Base-by-base conservation (phyloP, 768 basidiomycete species). In the Pleurotus ostreatus region DNA sequence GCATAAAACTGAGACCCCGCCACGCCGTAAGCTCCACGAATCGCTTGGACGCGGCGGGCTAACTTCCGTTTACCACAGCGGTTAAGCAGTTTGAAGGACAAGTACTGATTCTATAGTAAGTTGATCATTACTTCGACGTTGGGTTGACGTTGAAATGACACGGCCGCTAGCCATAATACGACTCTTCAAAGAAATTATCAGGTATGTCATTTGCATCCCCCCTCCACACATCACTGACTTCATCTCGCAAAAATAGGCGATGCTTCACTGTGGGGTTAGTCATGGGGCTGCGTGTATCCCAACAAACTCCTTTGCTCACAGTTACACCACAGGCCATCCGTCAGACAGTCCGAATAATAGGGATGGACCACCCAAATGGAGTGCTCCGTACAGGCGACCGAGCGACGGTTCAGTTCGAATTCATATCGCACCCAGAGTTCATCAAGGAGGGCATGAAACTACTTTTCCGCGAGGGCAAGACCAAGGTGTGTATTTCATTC, bases 141-240 rank as follows among this genome's bases (percentile, higher is more conserved):
- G 8, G 3, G 30, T 34, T 34, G 30, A 34, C 8, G 30, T 11
- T 8, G 30, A 34, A 9, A 9, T 34, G 30, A 34, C 30, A 34
- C 30, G 30, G 30, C 30, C 59, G 55, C 51, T 58, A 92, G 89
- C 64, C 92, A 94, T 69, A 94, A 94, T 65, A 94, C 92, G 43
- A 97, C 94, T 20, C 76, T 97, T 60, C 94, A 97, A 71, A 85
- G 81, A 68, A 92, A 92, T 64, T 97, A 97, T 64, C 94, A 96
- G 74, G 89, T 87, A 61, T n/a, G 77, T 62, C 2, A 13, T 3
- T 41, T 37, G 25, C 54, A 26, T 34, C 8, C 30, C 30, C 7
- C 8, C 30, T 9, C 7, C n/a, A 16, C 48, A 48, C 47, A n/a
- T 38, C 52, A 15, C 38, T 13, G 55, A 49, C 18, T 49, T 23